Evolutionary conservation across 768 basidiomycete genomes (phyloP).

Genomic region (Podaxis sp.): DNA sequence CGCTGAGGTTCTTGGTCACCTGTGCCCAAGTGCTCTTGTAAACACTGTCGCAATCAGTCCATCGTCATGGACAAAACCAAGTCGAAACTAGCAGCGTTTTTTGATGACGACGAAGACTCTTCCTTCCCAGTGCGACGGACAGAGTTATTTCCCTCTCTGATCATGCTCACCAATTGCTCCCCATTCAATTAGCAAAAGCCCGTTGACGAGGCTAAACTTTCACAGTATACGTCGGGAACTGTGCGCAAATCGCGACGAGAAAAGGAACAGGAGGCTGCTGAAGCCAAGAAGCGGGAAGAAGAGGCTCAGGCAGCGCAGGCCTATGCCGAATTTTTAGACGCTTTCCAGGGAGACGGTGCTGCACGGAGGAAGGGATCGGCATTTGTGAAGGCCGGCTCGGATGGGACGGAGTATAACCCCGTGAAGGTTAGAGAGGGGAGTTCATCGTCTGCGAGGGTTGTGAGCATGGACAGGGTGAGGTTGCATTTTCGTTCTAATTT

Average conservation of each 20-base stretch:
- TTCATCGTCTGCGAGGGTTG: background rate
- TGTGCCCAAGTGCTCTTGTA: background rate
- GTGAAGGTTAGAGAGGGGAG: background rate
- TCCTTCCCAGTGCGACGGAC: constrained; percentile 91
- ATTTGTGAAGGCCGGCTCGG: constrained; percentile 65
- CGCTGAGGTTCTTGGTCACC: background rate
- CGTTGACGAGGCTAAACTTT: constrained; percentile 81
- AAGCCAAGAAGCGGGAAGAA: constrained; percentile 83
- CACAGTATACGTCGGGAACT: constrained; percentile 83
- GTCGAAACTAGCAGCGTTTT: constrained; percentile 73
- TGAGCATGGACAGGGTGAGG: constrained; percentile 17
- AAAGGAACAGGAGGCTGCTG: constrained; percentile 90
- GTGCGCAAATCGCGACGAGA: constrained; percentile 88
- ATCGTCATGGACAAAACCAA: constrained; percentile 63
- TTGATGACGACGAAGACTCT: constrained; percentile 80
- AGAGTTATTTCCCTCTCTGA: constrained; percentile 57
- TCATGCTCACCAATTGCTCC: constrained; percentile 60
- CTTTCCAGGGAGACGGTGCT: constrained; percentile 73
- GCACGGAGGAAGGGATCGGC: constrained; percentile 45
- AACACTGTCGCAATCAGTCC: background rate
- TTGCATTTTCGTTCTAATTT: background rate
- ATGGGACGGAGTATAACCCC: constrained; percentile 37
- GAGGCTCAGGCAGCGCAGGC: constrained; percentile 77
- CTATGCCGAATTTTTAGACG: constrained; percentile 81
- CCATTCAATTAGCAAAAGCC: constrained; percentile 71